These are phyloP conservation scores for Fusarium sp. DNA, from an alignment of 2,329 filamentous ascomycete genomes.

Conservation along the genomic window DNA sequence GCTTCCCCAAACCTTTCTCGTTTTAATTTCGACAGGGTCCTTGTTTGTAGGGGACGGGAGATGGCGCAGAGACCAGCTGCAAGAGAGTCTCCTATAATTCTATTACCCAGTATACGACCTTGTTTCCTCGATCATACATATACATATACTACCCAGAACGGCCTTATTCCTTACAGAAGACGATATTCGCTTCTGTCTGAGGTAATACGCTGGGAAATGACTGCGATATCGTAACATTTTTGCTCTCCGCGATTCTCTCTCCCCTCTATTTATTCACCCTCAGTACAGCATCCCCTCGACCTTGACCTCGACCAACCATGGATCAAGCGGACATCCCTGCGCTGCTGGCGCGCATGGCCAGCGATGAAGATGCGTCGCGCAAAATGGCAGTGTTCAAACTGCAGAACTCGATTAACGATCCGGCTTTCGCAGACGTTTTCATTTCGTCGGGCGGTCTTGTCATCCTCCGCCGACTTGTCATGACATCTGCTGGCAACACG, in stretches of 20 bases:
- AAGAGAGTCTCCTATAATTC: conserved; percentile 32
- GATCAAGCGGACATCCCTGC: conserved; percentile 75
- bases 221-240: conserved; percentile 19
- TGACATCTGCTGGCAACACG: conserved; percentile 90
- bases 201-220: conserved; percentile 30
- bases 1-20: conserved; percentile 34
- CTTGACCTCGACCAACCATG: conserved; percentile 51
- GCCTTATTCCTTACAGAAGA: background rate
- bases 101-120: conserved; percentile 7
- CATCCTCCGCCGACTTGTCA: conserved; percentile 82
- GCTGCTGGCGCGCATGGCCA: conserved; percentile 71
- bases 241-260: background rate
- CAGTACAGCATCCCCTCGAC: background rate
- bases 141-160: background rate
- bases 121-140: background rate
- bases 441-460: conserved; percentile 88
- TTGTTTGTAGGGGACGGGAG: conserved; percentile 24
- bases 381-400: conserved; percentile 99
- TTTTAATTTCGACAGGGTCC: conserved; percentile 39
- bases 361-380: conserved; percentile 86
- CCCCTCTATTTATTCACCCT: conserved; percentile 1
- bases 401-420: conserved; percentile 93
- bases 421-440: conserved; percentile 95
- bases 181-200: background rate
- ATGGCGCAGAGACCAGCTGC: conserved; percentile 3